Evolutionary conservation across 2,329 filamentous ascomycete species (phyloP).

Genomic region (Aureobasidium sp.): DNA sequence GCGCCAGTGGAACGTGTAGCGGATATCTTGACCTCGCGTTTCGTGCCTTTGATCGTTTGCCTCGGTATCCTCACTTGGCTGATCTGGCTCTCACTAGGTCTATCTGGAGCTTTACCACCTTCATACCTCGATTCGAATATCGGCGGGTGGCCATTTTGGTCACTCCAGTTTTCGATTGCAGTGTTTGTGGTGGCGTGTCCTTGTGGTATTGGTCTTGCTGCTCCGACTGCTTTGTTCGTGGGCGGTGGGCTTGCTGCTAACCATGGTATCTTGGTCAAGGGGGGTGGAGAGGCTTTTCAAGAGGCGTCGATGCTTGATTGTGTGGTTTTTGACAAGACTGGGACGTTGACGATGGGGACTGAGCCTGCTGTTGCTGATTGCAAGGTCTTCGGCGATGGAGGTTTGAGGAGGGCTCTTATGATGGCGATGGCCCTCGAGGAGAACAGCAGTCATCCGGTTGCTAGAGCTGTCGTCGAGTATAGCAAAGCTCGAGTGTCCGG

Average conservation of each 20-base stretch:
- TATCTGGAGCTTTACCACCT: conserved; percentile 47
- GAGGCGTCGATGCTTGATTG: conserved; percentile 70
- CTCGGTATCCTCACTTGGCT: conserved; percentile 64
- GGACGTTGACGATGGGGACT: conserved; percentile 66
- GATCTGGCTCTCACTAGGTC: conserved; percentile 59
- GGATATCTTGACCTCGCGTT: conserved; percentile 64
- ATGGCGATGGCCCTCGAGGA: conserved; percentile 57
- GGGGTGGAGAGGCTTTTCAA: conserved; percentile 78
- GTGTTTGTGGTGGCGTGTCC: conserved; percentile 84
- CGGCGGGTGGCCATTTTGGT: conserved; percentile 63
- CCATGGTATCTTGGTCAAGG: conserved; percentile 72
- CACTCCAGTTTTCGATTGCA: conserved; percentile 74
- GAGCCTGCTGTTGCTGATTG: conserved; percentile 40
- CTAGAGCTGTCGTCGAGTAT: conserved; percentile 58
- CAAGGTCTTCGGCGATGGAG: conserved; percentile 11
- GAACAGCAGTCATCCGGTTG: conserved; percentile 67
- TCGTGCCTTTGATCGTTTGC: conserved; percentile 64
- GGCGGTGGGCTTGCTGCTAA: conserved; percentile 72
- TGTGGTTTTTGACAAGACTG: conserved; percentile 84
- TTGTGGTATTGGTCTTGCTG: conserved; percentile 75
- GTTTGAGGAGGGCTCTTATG: conserved; percentile 32
- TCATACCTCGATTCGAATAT: conserved; percentile 47
- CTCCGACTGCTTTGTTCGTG: conserved; percentile 75
- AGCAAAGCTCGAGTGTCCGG: conserved; percentile 18
- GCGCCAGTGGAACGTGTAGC: conserved; percentile 70